A percentile compares a stretch with the other conserved stretches of the same genome.
These are phyloP conservation scores for Pseudogymnoascus sp. DNA, from an alignment of 2,329 filamentous ascomycete species.

Conservation along the genomic window DNA sequence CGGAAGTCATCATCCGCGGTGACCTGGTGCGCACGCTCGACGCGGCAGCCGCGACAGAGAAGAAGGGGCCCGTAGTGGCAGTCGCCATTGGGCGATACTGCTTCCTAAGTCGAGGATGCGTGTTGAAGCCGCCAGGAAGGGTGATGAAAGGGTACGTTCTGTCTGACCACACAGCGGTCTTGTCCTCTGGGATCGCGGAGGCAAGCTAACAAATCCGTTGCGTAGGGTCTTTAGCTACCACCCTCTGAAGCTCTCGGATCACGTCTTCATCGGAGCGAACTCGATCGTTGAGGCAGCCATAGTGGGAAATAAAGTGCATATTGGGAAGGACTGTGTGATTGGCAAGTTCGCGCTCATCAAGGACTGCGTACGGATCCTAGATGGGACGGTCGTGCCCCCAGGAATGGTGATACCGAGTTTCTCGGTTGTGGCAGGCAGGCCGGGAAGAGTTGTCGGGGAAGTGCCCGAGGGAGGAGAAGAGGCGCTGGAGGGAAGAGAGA, in stretches of 20 bases:
- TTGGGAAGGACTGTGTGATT: slow-evolving; percentile 69
- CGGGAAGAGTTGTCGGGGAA: slow-evolving; percentile 74
- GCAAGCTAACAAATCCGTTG: slow-evolving; percentile 2
- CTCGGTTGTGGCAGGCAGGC: slow-evolving; percentile 78
- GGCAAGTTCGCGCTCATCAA: slow-evolving; percentile 88
- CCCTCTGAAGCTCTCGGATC: slow-evolving; percentile 86
- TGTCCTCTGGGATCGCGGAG: background rate
- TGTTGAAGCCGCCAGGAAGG: slow-evolving; percentile 75
- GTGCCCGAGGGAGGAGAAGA: slow-evolving; percentile 64
- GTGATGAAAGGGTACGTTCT: slow-evolving; percentile 65
- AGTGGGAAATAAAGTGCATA: slow-evolving; percentile 78
- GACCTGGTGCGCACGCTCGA: slow-evolving; percentile 63
- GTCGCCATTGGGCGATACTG: slow-evolving; percentile 89
- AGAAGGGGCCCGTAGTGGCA: slow-evolving; percentile 37
- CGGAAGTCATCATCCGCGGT: slow-evolving; percentile 87
- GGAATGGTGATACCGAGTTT: slow-evolving; percentile 92
- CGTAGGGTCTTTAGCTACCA: slow-evolving; percentile 63
- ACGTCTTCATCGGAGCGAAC: slow-evolving; percentile 76
- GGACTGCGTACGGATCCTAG: slow-evolving; percentile 82
- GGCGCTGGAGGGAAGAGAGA: slow-evolving; percentile 54
- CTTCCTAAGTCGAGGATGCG: slow-evolving; percentile 70
- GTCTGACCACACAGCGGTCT: too few relatives aligned
- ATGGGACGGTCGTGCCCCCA: slow-evolving; percentile 73
- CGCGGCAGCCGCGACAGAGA: slow-evolving; percentile 13
- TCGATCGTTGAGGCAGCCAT: slow-evolving; percentile 75